phyloP scores from a whole-genome alignment of 1,284 basidiomycete species.

The Phaffia rhodozyma region DNA sequence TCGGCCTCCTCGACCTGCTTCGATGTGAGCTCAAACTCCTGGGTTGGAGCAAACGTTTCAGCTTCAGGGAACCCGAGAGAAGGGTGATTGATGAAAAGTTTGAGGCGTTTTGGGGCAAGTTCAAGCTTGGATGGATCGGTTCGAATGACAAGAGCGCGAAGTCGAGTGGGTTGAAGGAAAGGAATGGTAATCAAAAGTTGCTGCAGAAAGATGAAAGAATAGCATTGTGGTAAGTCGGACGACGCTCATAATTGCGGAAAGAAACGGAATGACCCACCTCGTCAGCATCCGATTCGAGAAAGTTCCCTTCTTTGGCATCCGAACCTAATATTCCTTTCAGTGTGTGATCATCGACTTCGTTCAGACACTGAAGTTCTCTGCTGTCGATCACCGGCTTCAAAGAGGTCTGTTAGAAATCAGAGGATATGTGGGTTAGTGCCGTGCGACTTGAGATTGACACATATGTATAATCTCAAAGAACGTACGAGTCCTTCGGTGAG shows the following conservation, averaged over 20 bases:
- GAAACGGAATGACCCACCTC: slow-evolving; percentile 41
- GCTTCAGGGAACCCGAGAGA: slow-evolving; percentile 51
- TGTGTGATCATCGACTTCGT: slow-evolving; percentile 52
- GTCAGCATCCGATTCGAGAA: slow-evolving; percentile 65
- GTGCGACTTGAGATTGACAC: background rate
- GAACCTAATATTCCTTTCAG: slow-evolving; percentile 48
- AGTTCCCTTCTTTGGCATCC: slow-evolving; percentile 42
- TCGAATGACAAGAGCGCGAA: slow-evolving; percentile 4
- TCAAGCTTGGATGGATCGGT: background rate
- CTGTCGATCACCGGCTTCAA: slow-evolving; percentile 18
- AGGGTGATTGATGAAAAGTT: slow-evolving; percentile 55
- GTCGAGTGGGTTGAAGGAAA: slow-evolving; percentile 14
- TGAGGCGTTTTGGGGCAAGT: slow-evolving; percentile 34
- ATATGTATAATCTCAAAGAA: background rate
- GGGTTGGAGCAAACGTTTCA: slow-evolving; percentile 31
- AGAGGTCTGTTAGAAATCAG: slow-evolving; percentile 3
- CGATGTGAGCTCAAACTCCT: slow-evolving; percentile 34
- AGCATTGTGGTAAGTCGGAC: background rate
- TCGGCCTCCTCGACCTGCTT: slow-evolving; percentile 35
- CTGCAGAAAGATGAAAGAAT: background rate
- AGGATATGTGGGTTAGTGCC: background rate
- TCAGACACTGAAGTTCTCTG: slow-evolving; percentile 52
- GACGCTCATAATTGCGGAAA: too few species aligned
- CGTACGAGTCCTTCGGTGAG: slow-evolving; percentile 11
- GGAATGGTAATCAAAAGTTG: slow-evolving; percentile 18